Conservation (phyloP, 805 yeast genomes). For the Starmerella etchellsii region DNA sequence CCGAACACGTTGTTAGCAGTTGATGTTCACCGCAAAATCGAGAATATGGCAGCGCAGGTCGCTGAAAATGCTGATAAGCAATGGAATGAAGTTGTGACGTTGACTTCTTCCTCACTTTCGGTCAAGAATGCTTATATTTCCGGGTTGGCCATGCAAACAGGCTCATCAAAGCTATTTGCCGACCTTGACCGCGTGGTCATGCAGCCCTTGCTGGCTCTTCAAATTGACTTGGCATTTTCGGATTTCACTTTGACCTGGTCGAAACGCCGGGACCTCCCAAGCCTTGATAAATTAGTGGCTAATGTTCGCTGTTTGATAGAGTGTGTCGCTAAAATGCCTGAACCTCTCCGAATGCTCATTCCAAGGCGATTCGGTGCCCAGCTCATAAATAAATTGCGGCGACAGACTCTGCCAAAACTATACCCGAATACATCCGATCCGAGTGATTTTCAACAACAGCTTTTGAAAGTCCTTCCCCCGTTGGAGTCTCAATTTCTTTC, state of each 20-base stretch:
- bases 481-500: conserved; percentile 6
- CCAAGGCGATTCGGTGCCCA: conserved; percentile 4
- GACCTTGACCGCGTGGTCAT: background rate
- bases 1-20: conserved; percentile 2
- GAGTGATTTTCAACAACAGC: conserved; percentile 2
- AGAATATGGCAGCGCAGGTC: background rate
- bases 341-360: background rate
- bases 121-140: background rate
- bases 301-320: background rate
- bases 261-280: background rate
- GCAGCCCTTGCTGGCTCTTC: background rate
- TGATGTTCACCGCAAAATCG: conserved; percentile 6
- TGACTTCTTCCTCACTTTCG: background rate
- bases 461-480: conserved; percentile 5
- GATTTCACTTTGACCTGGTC: background rate
- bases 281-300: background rate
- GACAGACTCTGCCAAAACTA: conserved; percentile 9
- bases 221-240: background rate
- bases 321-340: background rate
- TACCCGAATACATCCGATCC: conserved; percentile 12
- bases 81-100: conserved; percentile 1
- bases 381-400: conserved; percentile 6
- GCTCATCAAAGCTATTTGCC: background rate
- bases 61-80: background rate
- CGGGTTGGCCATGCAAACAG: background rate